These are phyloP conservation scores for Rugonectria rugulosa DNA, from an alignment of 2,329 filamentous ascomycete species.

Conservation along the genomic window DNA sequence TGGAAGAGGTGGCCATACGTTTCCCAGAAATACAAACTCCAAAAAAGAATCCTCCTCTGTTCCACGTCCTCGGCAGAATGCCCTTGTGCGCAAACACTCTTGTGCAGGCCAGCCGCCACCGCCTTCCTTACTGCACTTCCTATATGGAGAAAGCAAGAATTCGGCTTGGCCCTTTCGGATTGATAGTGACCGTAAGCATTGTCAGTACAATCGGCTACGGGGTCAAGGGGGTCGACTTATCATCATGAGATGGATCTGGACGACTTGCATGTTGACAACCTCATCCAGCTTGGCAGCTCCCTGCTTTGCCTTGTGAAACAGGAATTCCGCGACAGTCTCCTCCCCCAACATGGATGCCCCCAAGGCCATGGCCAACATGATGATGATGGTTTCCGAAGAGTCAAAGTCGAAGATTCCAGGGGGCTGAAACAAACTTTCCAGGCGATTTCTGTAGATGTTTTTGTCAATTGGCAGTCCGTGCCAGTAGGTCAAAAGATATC, in stretches of 20 bases:
- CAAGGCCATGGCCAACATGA: slow-evolving; percentile 47
- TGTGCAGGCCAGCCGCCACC: slow-evolving; percentile 52
- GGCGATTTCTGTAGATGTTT: slow-evolving; percentile 43
- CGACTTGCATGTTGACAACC: slow-evolving; percentile 52
- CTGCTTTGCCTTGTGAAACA: slow-evolving; percentile 53
- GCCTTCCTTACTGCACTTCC: slow-evolving; percentile 52
- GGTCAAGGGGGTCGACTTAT: slow-evolving; percentile 44
- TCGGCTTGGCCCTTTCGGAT: slow-evolving; percentile 52
- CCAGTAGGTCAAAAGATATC: slow-evolving; percentile 52
- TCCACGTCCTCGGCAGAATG: slow-evolving; percentile 44
- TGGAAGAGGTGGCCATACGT: slow-evolving; percentile 40
- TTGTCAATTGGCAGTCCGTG: slow-evolving; percentile 46
- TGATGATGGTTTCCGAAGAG: slow-evolving; percentile 44
- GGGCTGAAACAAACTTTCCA: slow-evolving; percentile 46
- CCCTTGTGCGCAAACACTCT: slow-evolving; percentile 44
- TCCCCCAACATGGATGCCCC: slow-evolving; percentile 49
- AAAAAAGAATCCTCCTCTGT: slow-evolving; percentile 46
- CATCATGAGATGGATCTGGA: slow-evolving; percentile 53
- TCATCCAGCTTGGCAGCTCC: slow-evolving; percentile 48
- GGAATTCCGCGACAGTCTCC: slow-evolving; percentile 48
- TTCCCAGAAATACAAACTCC: slow-evolving; percentile 52
- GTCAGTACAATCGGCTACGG: slow-evolving; percentile 17
- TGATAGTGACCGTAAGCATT: slow-evolving; percentile 49
- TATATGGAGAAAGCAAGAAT: slow-evolving; percentile 50
- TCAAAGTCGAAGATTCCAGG: slow-evolving; percentile 43